Conservation (phyloP, 1,284 basidiomycete genomes). For the Tylopilus sp. region DNA sequence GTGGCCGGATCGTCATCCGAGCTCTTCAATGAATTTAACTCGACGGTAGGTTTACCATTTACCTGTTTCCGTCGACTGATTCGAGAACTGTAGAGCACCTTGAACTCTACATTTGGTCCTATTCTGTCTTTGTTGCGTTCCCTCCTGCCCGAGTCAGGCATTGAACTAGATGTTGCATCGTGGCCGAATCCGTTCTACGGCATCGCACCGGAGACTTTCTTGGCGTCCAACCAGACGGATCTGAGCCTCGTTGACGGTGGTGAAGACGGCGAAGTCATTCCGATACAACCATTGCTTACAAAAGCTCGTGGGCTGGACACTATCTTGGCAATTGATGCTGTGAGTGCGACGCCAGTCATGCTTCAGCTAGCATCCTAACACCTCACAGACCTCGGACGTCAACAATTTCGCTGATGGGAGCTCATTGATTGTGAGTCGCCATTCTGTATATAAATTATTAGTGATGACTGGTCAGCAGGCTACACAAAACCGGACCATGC, state of each 20-base stretch:
- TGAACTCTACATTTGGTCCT: no score
- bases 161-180: slow-evolving; percentile 28
- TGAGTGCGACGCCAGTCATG: slow-evolving; percentile 17
- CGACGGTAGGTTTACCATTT: slow-evolving; percentile 34
- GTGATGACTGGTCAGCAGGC: slow-evolving; percentile 24
- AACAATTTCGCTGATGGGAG: slow-evolving; percentile 38
- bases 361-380: neutral
- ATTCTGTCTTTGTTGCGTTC: no score
- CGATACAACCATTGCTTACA: slow-evolving; percentile 52
- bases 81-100: slow-evolving; percentile 11
- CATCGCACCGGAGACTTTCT: slow-evolving; percentile 35
- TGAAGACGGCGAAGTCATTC: slow-evolving; percentile 42
- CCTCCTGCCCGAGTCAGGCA: slow-evolving; percentile 22
- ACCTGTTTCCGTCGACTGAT: no score
- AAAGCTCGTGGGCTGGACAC: slow-evolving; percentile 47
- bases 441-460: neutral
- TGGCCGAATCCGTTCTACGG: slow-evolving; percentile 45
- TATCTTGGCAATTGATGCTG: slow-evolving; percentile 51
- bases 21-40: slow-evolving; percentile 37
- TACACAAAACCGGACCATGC: slow-evolving; percentile 36
- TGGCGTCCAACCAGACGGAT: slow-evolving; percentile 35
- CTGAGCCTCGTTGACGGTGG: slow-evolving; percentile 42
- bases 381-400: slow-evolving; percentile 26
- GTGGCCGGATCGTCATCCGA: slow-evolving; percentile 42
- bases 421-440: slow-evolving; percentile 40